Base-by-base conservation (phyloP, 805 yeast genomes). In the Metschnikowia lachancei region DNA sequence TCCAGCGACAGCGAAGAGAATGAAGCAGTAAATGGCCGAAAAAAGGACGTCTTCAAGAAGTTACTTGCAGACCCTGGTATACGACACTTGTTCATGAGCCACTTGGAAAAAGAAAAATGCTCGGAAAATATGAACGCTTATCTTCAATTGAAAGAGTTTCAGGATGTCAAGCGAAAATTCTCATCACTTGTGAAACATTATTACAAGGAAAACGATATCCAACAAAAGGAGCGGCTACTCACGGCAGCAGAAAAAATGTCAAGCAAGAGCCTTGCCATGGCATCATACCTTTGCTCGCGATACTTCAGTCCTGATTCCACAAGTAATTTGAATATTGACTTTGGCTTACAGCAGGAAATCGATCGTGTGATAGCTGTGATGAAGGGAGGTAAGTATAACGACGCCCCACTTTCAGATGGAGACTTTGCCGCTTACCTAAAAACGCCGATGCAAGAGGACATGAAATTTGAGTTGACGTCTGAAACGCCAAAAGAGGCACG, bases 111-210 rank as follows among this genome's bases (percentile, higher is more conserved):
- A 26, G 85, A 81, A 42, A 72, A 75, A 45, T 88, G 95, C 58
- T 77, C 76, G 2, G 97, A 89, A 58, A 89, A 87, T 56, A 61
- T 87, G n/a, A 83, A 83, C 51, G 88, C 85, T 3, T 87, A 80
- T 60, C 63, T 76, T 43, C 86, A 81, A 47, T 74, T 87, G 40
- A 69, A 70, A 39, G 75, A 75, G 40, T 77, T 83, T 49, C 69
- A 72, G 11, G 76, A 73, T 51, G 76, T 74, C 52, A 65, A 78
- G 64, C 58, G 63, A 1, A 56, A 69, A 1, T 55, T 82, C 45
- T 70, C 70, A 38, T 74, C 71, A 26, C 52, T 81, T 20, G 30
- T 59, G 22, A 32, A 26, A 11, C 47, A 48, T 26, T 41, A 45
- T 34, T 16, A 32, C 16, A 19, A 30, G 11, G 51, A 41, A 55